phyloP scores from a whole-genome alignment of 2,329 filamentous ascomycete species.

The Penicillium griseofulvum region DNA sequence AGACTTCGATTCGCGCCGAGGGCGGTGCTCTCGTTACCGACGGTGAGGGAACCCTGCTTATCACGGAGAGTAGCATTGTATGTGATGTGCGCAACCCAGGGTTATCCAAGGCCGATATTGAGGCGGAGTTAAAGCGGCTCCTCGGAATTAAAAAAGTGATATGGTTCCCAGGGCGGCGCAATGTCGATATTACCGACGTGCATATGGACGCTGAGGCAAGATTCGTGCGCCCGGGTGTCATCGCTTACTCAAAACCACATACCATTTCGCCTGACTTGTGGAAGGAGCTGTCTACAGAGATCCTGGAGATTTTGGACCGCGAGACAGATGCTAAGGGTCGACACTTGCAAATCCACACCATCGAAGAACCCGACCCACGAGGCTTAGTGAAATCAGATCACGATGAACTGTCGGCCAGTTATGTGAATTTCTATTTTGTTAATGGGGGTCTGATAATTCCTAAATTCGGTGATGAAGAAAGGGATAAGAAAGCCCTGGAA shows the following conservation, averaged over 20 bases:
- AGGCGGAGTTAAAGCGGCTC: conserved; percentile 21
- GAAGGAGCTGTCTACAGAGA: conserved; percentile 20
- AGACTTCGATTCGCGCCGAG: conserved; percentile 23
- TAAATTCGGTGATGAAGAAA: conserved; percentile 24
- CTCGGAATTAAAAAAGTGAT: conserved; percentile 30
- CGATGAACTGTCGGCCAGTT: conserved; percentile 23
- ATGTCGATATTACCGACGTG: conserved; percentile 30
- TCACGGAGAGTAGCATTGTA: conserved; percentile 30
- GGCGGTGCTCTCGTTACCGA: conserved; percentile 30
- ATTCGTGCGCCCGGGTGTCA: conserved; percentile 26
- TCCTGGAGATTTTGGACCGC: conserved; percentile 13
- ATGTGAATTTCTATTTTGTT: conserved; percentile 32
- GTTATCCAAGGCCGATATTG: conserved; percentile 20
- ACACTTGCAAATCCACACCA: conserved; percentile 19
- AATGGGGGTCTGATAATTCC: conserved; percentile 31
- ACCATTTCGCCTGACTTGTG: conserved; percentile 10
- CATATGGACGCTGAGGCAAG: conserved; percentile 30
- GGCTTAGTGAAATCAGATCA: conserved; percentile 8
- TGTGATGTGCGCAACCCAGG: conserved; percentile 28
- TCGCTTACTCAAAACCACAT: conserved; percentile 24
- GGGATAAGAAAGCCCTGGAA: conserved; percentile 23
- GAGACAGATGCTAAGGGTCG: conserved; percentile 26
- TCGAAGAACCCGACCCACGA: conserved; percentile 23
- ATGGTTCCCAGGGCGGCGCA: conserved; percentile 27
- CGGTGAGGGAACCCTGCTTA: conserved; percentile 32